Conservation (phyloP, 2,329 filamentous ascomycete genomes). For the Neofusicoccum ribis region DNA sequence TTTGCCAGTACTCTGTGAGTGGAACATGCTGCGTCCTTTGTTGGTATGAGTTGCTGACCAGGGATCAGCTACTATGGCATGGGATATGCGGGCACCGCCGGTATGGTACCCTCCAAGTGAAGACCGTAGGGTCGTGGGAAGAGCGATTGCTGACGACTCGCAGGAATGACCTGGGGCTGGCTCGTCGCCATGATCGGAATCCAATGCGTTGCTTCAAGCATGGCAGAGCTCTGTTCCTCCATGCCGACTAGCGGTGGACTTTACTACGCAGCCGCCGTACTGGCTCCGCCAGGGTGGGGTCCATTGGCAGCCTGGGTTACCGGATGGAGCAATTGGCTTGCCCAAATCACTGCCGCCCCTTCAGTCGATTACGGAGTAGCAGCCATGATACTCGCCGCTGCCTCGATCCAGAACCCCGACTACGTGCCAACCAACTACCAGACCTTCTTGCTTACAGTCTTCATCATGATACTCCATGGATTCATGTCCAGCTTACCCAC, state of each 20-base stretch:
- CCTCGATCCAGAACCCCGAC: slow-evolving; percentile 65
- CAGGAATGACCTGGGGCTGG: slow-evolving; percentile 76
- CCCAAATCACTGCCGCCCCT: slow-evolving; percentile 66
- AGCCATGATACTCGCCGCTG: slow-evolving; percentile 71
- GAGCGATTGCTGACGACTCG: slow-evolving; percentile 19
- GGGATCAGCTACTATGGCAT: slow-evolving; percentile 60
- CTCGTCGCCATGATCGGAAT: slow-evolving; percentile 71
- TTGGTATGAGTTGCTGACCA: not conserved
- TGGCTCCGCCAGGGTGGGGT: slow-evolving; percentile 66
- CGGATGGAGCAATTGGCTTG: slow-evolving; percentile 70
- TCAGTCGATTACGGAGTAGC: slow-evolving; percentile 67
- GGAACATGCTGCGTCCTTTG: not conserved
- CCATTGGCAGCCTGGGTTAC: slow-evolving; percentile 68
- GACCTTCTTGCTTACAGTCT: slow-evolving; percentile 65
- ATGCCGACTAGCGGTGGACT: slow-evolving; percentile 73
- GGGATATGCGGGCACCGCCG: slow-evolving; percentile 48
- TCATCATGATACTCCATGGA: slow-evolving; percentile 68
- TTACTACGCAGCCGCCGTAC: slow-evolving; percentile 72
- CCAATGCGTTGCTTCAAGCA: slow-evolving; percentile 65
- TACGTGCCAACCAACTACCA: slow-evolving; percentile 68
- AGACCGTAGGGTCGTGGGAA: not conserved
- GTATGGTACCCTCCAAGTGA: slow-evolving; percentile 24
- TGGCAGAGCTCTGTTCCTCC: slow-evolving; percentile 69
- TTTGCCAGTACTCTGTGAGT: slow-evolving; percentile 64
- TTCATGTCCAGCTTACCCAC: slow-evolving; percentile 71